These are phyloP conservation scores for Cichorium intybus DNA, from an alignment of 140 eudicot species.

Conservation along the genomic window DNA sequence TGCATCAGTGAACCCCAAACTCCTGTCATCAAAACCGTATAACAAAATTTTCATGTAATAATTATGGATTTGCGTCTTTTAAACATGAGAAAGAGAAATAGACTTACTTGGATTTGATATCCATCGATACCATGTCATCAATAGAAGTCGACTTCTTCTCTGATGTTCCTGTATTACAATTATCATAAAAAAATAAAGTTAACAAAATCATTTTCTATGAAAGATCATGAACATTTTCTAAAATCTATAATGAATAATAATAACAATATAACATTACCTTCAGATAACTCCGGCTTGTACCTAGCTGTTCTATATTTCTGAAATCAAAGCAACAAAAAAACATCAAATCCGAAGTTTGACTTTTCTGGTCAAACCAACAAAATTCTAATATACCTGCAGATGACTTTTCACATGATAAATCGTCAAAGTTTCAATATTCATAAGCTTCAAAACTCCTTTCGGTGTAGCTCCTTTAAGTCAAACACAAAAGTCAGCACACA, in stretches of 20 bases:
- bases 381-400: conserved; percentile 49
- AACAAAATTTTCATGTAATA: neutral
- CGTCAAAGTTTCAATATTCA: conserved; percentile 82
- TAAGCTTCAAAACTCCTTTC: conserved; percentile 82
- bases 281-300: conserved; percentile 80
- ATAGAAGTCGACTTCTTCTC: conserved; percentile 50
- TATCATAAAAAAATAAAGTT: neutral
- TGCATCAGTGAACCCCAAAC: conserved; percentile 72
- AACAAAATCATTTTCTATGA: neutral
- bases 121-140: conserved; percentile 64
- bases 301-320: conserved; percentile 94
- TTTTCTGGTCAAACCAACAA: conserved; percentile 15
- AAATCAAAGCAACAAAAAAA: conserved; percentile 22
- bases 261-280: conserved; percentile 46
- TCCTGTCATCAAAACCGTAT: conserved; percentile 38
- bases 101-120: conserved; percentile 65
- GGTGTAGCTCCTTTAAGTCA: conserved; percentile 70
- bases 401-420: conserved; percentile 91
- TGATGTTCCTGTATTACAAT: conserved; percentile 53
- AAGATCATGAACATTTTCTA: neutral
- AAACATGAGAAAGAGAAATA: conserved; percentile 12
- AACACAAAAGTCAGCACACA: conserved; percentile 24
- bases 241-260: neutral
- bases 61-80: neutral
- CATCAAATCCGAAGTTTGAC: conserved; percentile 14